Conservation (phyloP, 1,284 basidiomycete species). For the Cystobasidium pallidum region DNA sequence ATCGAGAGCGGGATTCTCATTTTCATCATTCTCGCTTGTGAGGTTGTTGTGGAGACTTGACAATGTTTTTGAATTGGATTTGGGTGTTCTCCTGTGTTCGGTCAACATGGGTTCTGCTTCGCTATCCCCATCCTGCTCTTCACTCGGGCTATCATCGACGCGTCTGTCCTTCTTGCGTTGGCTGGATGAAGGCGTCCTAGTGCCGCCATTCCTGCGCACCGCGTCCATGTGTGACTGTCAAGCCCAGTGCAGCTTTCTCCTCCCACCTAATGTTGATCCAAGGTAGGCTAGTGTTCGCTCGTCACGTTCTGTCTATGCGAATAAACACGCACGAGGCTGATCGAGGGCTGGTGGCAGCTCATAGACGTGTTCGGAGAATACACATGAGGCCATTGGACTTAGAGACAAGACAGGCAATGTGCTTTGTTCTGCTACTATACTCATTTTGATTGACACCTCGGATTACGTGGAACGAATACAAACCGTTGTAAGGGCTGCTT, state of each 20-base stretch:
- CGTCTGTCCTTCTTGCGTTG: slow-evolving; percentile 16
- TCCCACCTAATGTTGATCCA: background rate
- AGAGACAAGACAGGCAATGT: no score
- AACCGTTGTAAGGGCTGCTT: background rate
- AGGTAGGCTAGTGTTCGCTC: no score
- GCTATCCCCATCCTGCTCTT: slow-evolving; percentile 22
- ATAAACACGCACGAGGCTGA: background rate
- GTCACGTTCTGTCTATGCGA: no score
- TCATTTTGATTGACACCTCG: no score
- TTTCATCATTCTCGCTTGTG: slow-evolving; percentile 23
- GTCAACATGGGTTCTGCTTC: background rate
- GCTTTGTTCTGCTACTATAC: no score
- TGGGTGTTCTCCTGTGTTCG: background rate
- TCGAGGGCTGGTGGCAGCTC: background rate
- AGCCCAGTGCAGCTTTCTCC: background rate
- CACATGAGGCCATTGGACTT: no score
- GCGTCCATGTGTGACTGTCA: background rate
- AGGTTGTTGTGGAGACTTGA: background rate
- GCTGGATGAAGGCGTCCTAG: background rate
- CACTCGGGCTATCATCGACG: slow-evolving; percentile 13
- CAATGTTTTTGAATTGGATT: background rate
- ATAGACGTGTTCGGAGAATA: no score
- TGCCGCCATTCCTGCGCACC: background rate
- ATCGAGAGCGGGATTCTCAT: background rate
- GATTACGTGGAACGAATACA: slow-evolving; percentile 1